Percentiles rank a stretch among this genome's conserved stretches.
Evolutionary conservation across 495 filamentous ascomycete species (phyloP).

Genomic region (Lepidopterella palustris): DNA sequence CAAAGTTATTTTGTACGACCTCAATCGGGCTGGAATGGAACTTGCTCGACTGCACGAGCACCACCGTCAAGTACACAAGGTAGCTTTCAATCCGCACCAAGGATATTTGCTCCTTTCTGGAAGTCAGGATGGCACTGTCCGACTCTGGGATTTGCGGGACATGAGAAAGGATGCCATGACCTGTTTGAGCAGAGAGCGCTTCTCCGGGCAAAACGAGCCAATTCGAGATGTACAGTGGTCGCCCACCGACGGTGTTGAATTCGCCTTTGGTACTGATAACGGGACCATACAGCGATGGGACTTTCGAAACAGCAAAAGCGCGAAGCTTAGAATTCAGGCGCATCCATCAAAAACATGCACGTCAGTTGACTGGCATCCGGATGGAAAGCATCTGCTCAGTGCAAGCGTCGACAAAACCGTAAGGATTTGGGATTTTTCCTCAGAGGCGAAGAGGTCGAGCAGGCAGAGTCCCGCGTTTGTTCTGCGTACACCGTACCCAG

Average conservation of each 20-base stretch:
- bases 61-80: constrained; percentile 80
- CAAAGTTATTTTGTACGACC: constrained; percentile 80
- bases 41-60: constrained; percentile 77
- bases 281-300: constrained; percentile 72
- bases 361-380: constrained; percentile 90
- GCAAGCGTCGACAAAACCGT: constrained; percentile 76
- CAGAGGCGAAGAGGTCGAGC: constrained; percentile 57
- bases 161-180: constrained; percentile 47
- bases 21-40: constrained; percentile 66
- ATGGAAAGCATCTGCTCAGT: constrained; percentile 83
- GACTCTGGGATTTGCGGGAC: constrained; percentile 67
- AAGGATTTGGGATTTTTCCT: constrained; percentile 90
- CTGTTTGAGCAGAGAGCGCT: constrained; percentile 47
- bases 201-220: constrained; percentile 63
- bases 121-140: constrained; percentile 85
- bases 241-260: constrained; percentile 72
- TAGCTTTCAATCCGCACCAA: constrained; percentile 82
- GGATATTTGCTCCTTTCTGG: constrained; percentile 75
- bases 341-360: constrained; percentile 68
- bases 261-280: constrained; percentile 85
- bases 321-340: constrained; percentile 69
- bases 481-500: constrained; percentile 57
- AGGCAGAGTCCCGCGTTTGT: constrained; percentile 66
- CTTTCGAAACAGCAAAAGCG: constrained; percentile 50
- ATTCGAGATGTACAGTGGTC: constrained; percentile 88